Evolutionary conservation across 495 filamentous ascomycete species (phyloP).

Genomic region (Tuber indicum): DNA sequence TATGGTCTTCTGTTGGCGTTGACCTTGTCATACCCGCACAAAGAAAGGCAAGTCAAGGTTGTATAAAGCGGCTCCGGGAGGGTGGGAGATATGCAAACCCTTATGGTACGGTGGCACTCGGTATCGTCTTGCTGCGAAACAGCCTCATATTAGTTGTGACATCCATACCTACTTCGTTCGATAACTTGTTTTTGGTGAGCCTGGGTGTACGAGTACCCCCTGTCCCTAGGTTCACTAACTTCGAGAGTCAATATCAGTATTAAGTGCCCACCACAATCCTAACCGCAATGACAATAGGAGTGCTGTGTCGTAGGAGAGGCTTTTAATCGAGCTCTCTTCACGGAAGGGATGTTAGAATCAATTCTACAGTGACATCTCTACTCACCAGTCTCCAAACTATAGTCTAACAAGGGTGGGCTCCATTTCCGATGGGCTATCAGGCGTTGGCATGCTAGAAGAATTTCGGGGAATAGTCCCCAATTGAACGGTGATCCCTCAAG

Average conservation of each 20-base stretch:
- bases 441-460: neutral
- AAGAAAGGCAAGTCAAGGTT: neutral
- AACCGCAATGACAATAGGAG: neutral
- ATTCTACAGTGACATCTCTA: neutral
- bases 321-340: neutral
- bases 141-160: neutral
- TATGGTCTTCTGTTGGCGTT: neutral
- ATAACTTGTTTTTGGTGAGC: neutral
- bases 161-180: neutral
- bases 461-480: neutral
- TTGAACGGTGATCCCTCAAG: neutral
- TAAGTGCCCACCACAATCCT: neutral
- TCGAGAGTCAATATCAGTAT: neutral
- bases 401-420: neutral
- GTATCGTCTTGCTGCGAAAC: neutral
- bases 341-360: neutral
- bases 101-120: neutral
- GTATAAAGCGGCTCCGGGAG: neutral
- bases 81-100: neutral
- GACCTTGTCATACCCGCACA: neutral
- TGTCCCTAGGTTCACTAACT: neutral
- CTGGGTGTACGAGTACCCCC: neutral
- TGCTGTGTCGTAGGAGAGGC: neutral
- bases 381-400: neutral
- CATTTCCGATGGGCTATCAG: neutral